Percentiles rank a stretch among this genome's conserved stretches.
Evolutionary conservation across 164 flowering plant genomes (phyloP).

Genomic region (Vitis rotundifolia): DNA sequence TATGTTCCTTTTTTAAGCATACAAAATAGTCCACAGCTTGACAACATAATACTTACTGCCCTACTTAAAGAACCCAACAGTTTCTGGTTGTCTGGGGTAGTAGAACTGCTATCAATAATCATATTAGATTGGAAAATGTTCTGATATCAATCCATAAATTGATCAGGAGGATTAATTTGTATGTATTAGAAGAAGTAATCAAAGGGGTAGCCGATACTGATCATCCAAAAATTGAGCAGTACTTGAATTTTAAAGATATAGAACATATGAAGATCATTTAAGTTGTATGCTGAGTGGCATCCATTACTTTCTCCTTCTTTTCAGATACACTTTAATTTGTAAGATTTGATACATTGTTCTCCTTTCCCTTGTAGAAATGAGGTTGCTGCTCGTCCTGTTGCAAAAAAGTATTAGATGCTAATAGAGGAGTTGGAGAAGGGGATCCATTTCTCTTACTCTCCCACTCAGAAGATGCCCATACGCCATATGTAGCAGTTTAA

Average conservation of each 20-base stretch:
- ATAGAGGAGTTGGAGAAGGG: background rate
- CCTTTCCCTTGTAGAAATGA: constrained; percentile 12
- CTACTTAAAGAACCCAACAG: too few relatives aligned
- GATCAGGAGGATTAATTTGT: background rate
- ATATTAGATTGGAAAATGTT: background rate
- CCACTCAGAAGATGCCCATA: constrained; percentile 18
- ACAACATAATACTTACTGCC: too few relatives aligned
- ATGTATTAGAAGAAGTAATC: background rate
- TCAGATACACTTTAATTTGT: background rate
- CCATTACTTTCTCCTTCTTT: background rate
- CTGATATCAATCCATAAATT: background rate
- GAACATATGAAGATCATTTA: too few relatives aligned
- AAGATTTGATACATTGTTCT: constrained; percentile 40
- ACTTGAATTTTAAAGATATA: background rate
- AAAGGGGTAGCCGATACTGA: background rate
- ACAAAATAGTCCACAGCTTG: too few relatives aligned
- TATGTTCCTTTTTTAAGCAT: too few relatives aligned
- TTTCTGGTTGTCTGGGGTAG: too few relatives aligned
- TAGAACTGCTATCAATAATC: too few relatives aligned
- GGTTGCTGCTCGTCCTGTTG: constrained; percentile 8
- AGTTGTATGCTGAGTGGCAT: background rate
- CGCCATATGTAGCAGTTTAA: background rate
- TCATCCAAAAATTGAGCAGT: background rate
- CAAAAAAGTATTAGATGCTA: constrained; percentile 37
- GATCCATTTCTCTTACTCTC: background rate